Conservation (phyloP, 2,329 filamentous ascomycete genomes). For the Sporothrix variecibatus region DNA sequence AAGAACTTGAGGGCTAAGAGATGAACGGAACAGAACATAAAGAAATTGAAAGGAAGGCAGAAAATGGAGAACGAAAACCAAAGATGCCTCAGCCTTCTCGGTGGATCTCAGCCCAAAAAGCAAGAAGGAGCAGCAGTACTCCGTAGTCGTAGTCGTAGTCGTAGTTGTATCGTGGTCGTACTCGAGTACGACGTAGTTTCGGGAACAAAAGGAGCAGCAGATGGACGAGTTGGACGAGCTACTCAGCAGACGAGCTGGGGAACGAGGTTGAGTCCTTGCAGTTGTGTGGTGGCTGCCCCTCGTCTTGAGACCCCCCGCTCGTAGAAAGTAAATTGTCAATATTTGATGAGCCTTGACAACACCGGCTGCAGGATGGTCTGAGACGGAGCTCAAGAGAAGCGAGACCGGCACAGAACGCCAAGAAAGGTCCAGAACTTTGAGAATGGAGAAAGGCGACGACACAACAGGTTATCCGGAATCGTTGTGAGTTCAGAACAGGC, state of each 20-base stretch:
- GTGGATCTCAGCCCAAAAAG: not conserved
- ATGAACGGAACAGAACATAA: not conserved
- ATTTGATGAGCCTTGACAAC: not conserved
- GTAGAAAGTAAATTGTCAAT: not conserved
- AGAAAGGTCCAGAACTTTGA: not conserved
- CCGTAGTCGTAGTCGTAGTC: no score
- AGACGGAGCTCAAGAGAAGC: not conserved
- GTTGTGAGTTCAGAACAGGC: not conserved
- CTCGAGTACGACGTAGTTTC: not conserved
- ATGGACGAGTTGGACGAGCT: no score
- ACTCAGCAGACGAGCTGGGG: not conserved
- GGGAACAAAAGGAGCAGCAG: not conserved
- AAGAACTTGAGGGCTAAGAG: not conserved
- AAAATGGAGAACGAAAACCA: not conserved
- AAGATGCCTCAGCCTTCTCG: slow-evolving; percentile 17
- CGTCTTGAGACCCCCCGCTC: not conserved
- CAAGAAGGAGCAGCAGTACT: not conserved
- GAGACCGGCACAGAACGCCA: not conserved
- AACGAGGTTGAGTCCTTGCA: not conserved
- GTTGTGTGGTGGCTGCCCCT: not conserved
- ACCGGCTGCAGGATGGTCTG: no score
- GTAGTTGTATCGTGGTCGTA: not conserved
- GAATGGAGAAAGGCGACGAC: not conserved
- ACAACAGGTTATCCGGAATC: not conserved
- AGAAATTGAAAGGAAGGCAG: not conserved